Evolutionary conservation across 164 flowering plant genomes (phyloP).

Genomic region (Euptelea pleiosperma): DNA sequence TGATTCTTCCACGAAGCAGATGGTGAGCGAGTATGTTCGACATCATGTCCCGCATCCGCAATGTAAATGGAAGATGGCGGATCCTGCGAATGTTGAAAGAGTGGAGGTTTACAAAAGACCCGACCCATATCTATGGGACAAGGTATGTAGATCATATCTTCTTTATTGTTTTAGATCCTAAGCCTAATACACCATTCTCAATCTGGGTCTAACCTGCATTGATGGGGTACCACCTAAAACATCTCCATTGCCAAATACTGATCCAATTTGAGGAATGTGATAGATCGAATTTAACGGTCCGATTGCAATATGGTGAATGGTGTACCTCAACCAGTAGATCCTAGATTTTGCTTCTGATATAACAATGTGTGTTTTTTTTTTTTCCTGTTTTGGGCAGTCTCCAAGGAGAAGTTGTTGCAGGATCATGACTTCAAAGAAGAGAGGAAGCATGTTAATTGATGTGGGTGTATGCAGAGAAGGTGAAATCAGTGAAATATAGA

Average conservation of each 20-base stretch:
- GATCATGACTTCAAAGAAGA: conserved; percentile 37
- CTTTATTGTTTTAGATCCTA: no score
- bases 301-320: no score
- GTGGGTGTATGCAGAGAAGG: conserved; percentile 69
- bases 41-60: conserved; percentile 48
- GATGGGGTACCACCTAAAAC: no score
- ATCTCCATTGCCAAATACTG: no score
- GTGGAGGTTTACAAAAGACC: conserved; percentile 54
- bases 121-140: conserved; percentile 66
- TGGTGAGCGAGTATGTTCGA: conserved; percentile 43
- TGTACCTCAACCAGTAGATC: no score
- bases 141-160: conserved; percentile 41
- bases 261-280: no score
- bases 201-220: no score
- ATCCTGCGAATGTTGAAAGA: conserved; percentile 42
- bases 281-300: no score
- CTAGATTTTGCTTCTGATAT: no score
- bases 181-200: no score
- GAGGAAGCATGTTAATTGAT: conserved; percentile 45
- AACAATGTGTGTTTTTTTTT: no score
- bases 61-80: conserved; percentile 69
- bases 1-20: conserved; percentile 25
- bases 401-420: conserved; percentile 86
- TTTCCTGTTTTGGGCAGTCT: conserved; percentile 40
- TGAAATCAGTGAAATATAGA: conserved; percentile 50